These are phyloP conservation scores for Metrosideros polymorpha DNA, from an alignment of 441 rosid genomes.

Conservation along the genomic window DNA sequence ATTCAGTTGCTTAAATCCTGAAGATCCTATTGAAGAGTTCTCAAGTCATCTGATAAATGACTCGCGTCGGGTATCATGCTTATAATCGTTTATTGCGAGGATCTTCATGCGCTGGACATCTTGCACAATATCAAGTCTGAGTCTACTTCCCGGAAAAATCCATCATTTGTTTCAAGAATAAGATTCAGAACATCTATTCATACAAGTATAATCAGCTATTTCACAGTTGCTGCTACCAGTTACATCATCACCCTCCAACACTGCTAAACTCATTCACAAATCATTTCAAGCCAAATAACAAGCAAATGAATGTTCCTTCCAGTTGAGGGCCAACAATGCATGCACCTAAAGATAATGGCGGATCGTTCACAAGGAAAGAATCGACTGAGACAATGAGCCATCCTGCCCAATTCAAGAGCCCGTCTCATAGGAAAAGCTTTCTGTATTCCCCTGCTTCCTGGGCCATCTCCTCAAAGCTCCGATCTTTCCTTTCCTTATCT, in stretches of 20 bases:
- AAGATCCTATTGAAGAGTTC: background rate
- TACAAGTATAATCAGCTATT: background rate
- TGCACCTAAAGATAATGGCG: background rate
- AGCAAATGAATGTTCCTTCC: background rate
- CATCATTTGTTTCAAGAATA: background rate
- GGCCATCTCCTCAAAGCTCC: conserved; percentile 66
- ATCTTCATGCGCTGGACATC: background rate
- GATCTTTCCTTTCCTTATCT: conserved; percentile 67
- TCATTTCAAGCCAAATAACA: background rate
- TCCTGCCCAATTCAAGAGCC: background rate
- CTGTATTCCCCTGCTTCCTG: conserved; percentile 65
- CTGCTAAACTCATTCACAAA: background rate
- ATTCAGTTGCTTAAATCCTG: background rate
- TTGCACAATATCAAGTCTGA: background rate
- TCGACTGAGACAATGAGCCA: background rate
- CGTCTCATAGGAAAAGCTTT: conserved; percentile 21
- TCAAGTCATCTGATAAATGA: background rate
- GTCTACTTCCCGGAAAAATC: background rate
- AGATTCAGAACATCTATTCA: background rate
- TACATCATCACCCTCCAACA: background rate
- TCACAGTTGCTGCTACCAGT: background rate
- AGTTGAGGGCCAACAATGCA: background rate
- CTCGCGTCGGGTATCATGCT: background rate
- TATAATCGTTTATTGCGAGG: background rate
- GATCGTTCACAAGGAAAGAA: background rate